Conservation (phyloP, 805 yeast genomes). For the Candida mattraensis region DNA sequence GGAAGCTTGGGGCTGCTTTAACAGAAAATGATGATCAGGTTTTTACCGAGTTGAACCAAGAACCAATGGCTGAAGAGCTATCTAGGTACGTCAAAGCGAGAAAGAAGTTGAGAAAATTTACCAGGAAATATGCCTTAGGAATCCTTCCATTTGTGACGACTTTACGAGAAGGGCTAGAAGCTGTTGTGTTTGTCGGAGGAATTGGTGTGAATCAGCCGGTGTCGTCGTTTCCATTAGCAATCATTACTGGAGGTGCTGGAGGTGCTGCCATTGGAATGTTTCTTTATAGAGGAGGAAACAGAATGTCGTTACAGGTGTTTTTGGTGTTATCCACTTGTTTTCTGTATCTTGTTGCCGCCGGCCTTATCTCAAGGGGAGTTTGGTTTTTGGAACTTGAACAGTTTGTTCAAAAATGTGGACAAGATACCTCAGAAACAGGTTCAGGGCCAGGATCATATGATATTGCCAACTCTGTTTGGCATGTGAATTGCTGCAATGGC, state of each 20-base stretch:
- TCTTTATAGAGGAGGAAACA: conserved; percentile 77
- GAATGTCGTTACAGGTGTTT: conserved; percentile 72
- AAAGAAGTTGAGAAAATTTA: conserved; percentile 35
- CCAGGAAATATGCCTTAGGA: conserved; percentile 65
- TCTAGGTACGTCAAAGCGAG: conserved; percentile 11
- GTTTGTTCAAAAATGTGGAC: conserved; percentile 76
- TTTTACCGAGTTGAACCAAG: conserved; percentile 15
- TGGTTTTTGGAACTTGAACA: conserved; percentile 86
- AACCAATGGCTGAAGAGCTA: conserved; percentile 22
- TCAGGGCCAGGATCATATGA: conserved; percentile 94
- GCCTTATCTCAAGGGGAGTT: conserved; percentile 80
- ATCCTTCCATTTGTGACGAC: conserved; percentile 84
- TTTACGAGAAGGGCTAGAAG: conserved; percentile 86
- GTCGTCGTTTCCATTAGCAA: conserved; percentile 63
- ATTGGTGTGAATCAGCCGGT: conserved; percentile 74
- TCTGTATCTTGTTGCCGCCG: conserved; percentile 82
- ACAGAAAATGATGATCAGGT: conserved; percentile 18
- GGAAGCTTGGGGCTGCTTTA: conserved; percentile 41
- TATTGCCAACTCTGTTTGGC: conserved; percentile 80
- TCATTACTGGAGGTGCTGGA: conserved; percentile 52
- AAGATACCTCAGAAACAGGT: conserved; percentile 85
- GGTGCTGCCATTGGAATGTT: conserved; percentile 66
- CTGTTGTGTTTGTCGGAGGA: conserved; percentile 90
- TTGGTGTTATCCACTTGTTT: conserved; percentile 75
- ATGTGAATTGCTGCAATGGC: conserved; percentile 92